Conservation (phyloP, 345 rosid genomes). For the Lepidium aucheri region DNA sequence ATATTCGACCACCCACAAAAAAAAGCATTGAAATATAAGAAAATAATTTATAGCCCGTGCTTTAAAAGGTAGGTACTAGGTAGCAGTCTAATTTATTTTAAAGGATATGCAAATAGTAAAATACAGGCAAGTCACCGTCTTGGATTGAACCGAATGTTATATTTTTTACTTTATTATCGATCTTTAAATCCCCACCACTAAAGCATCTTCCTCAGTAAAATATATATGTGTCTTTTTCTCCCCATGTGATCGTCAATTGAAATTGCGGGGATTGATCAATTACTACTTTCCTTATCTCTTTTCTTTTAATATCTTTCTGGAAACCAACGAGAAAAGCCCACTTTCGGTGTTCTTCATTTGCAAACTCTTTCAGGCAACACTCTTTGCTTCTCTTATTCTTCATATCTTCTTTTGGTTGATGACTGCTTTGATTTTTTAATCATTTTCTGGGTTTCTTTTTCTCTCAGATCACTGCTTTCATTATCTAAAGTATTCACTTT, state of each 20-base stretch:
- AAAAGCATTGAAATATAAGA: too few relatives aligned
- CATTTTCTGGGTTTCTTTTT: not conserved
- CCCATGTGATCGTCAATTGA: conserved; percentile 18
- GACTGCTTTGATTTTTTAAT: not conserved
- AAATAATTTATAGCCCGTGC: too few relatives aligned
- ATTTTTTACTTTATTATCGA: not conserved
- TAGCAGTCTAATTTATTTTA: too few relatives aligned
- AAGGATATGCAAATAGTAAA: too few relatives aligned
- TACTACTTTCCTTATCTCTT: not conserved
- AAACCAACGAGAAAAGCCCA: not conserved
- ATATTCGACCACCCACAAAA: too few relatives aligned
- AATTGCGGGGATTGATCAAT: not conserved
- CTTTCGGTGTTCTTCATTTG: conserved; percentile 3
- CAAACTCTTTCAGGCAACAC: conserved; percentile 15
- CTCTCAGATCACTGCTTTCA: not conserved
- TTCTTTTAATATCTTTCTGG: not conserved
- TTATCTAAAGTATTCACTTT: not conserved
- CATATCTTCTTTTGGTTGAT: not conserved
- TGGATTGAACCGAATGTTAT: not conserved
- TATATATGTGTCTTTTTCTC: conserved; percentile 16
- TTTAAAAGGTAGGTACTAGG: too few relatives aligned
- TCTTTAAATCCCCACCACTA: conserved; percentile 13
- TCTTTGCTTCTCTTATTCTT: not conserved
- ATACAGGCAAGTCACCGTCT: not conserved
- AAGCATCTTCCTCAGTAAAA: conserved; percentile 2